Base-by-base conservation (phyloP, 116 monocot species). In the Trichopus zeylanicus region DNA sequence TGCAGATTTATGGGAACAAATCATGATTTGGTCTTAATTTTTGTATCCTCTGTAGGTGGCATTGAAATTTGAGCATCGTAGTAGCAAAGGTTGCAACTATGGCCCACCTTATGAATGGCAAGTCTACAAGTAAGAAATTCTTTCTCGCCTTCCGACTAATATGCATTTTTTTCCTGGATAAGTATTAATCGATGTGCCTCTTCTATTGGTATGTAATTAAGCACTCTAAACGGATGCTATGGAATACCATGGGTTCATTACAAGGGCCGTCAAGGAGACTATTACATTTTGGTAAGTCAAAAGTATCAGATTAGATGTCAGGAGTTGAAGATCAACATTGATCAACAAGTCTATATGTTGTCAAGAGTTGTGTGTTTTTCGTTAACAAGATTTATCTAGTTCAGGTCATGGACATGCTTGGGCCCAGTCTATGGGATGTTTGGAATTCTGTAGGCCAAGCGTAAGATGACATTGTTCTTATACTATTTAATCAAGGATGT, bases 341-440 rank as follows among this genome's bases (percentile, higher is more conserved):
- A 15, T 3, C 42, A 42, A 18, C 42, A 42, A 42, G 42, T 16
- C n/a, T 42, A 42, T 13, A 13, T 12, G 18, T 16, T 13, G 18
- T 16, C 3, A 16, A n/a, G 42, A 15, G 18, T 42, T 42, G 18
- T 2, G 8, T 42, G 42, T 42, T 42, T 42, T 42, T 42, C 13
- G 13, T 42, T 25, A 24, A 18, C 34, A 18, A 18, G 27, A 61
- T 34, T 54, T 29, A 28, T 47, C 31, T 60, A 1, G 60, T 67
- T 68, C 68, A 98, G 98, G 91, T 91, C 29, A 98, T 98, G 98
- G 98, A 98, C 75, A 91, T 98, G 75, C 91, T 98, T 74, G 91
- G 98, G 28, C 91, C 98, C 64, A 98, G 98, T 71, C 79, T 98
- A 20, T 98, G 98, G 98, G 98, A 98, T 70, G 85, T 91, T 12